Evolutionary conservation across 805 yeast genomes (phyloP).

Genomic region (Saturnispora galanensis): DNA sequence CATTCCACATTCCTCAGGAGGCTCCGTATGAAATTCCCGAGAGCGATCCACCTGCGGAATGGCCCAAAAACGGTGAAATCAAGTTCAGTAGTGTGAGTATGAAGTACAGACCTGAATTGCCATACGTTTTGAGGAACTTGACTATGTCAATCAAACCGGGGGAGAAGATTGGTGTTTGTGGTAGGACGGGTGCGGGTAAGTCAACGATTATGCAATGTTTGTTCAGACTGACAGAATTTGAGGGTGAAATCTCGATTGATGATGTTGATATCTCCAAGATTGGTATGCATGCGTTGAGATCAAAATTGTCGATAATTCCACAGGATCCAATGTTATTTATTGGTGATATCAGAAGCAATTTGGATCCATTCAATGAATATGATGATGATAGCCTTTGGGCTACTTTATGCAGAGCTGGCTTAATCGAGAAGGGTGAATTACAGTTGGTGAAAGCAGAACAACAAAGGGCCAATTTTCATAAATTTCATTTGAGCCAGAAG

Average conservation of each 20-base stretch:
- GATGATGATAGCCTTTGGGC: slow-evolving; percentile 58
- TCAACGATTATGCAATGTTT: slow-evolving; percentile 57
- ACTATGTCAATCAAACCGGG: slow-evolving; percentile 36
- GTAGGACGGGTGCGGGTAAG: slow-evolving; percentile 86
- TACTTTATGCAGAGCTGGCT: slow-evolving; percentile 34
- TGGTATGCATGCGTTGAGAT: slow-evolving; percentile 60
- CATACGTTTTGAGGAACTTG: slow-evolving; percentile 44
- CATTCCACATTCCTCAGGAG: slow-evolving; percentile 53
- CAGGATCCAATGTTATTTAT: slow-evolving; percentile 82
- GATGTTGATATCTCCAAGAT: slow-evolving; percentile 53
- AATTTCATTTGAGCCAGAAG: slow-evolving; percentile 31
- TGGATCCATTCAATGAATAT: slow-evolving; percentile 62
- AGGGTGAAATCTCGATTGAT: slow-evolving; percentile 49
- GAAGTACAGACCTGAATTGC: slow-evolving; percentile 52
- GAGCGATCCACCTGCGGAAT: slow-evolving; percentile 14
- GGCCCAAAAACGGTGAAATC: slow-evolving; percentile 44
- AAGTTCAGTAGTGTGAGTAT: slow-evolving; percentile 39
- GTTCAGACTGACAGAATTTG: slow-evolving; percentile 50
- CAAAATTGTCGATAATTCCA: slow-evolving; percentile 70
- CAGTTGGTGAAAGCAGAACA: slow-evolving; percentile 23
- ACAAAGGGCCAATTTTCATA: slow-evolving; percentile 8
- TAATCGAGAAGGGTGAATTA: slow-evolving; percentile 16
- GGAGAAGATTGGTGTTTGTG: slow-evolving; percentile 78
- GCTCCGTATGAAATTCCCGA: slow-evolving; percentile 35
- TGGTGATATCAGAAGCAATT: slow-evolving; percentile 65